Base-by-base conservation (phyloP, 768 basidiomycete genomes). In the Lactarius quietus region DNA sequence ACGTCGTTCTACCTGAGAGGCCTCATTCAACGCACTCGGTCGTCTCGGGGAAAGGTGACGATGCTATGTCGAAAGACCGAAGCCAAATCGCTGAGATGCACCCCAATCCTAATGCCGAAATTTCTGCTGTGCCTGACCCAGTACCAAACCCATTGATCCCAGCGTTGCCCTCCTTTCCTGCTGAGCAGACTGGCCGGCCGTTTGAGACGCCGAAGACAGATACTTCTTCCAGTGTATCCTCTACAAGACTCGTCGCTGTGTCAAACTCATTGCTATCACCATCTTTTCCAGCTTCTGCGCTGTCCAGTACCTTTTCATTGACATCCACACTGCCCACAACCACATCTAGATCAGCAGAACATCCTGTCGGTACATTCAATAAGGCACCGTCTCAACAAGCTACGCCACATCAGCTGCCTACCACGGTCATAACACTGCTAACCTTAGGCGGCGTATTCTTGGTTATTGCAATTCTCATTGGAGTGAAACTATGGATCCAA, bases 381-480 rank as follows among this genome's bases (percentile, higher is more conserved):
- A 51, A 39, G 56, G 62, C n/a, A 7, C 35, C 38, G 17, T 29
- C 57, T 15, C 66, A 66, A 41, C 67, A 69, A 38, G 33, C 63
- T 62, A 58, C 59, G 55, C 51, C 68, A 7, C 74, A 78, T 51
- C 80, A 79, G 65, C 68, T 87, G 53, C 78, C 84, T 61, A 76
- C 80, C 1, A 76, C 81, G 6, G 73, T 82, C 28, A 82, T 88
- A 64, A 78, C 83, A 29, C 74, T 85, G 10, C 76, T 89, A 31
- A 81, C 80, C 55, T 76, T 87, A 53, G 82, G 86, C 6, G 78
- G 80, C 62, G 78, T 77, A 17, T 78, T 83, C 68, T 67, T 84
- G 12, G 68, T 88, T 31, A 70, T 86, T 3, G 81, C 81, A 18
- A 61, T 83, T 39, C 77, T 82, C 64, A 73, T 89, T 60, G 64